phyloP scores from a whole-genome alignment of 2,329 filamentous ascomycete species.

The Xylariaceae sp. region DNA sequence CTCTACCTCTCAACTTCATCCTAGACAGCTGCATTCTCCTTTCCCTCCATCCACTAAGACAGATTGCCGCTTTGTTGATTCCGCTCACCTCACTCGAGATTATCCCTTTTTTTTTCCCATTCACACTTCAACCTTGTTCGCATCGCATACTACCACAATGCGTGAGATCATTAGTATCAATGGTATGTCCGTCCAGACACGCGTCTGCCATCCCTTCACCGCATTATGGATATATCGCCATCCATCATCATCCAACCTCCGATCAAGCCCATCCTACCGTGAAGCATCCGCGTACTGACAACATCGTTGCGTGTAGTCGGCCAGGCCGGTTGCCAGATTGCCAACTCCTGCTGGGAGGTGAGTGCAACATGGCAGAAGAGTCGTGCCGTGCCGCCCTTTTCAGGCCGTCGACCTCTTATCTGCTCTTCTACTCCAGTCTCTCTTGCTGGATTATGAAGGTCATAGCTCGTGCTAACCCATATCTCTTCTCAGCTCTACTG shows the following conservation, averaged over 20 bases:
- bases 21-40: conserved; percentile 16
- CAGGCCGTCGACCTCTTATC: conserved; percentile 2
- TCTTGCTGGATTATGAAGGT: conserved; percentile 27
- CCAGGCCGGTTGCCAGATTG: conserved; percentile 99
- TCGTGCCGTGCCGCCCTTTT: conserved; percentile 4
- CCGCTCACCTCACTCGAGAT: conserved; percentile 18
- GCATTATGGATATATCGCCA: conserved; percentile 34
- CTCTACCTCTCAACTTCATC: conserved; percentile 21
- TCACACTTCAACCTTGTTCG: conserved; percentile 31
- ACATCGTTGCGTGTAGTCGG: conserved; percentile 65
- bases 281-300: conserved; percentile 44
- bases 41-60: conserved; percentile 18
- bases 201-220: conserved; percentile 39
- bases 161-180: conserved; percentile 99
- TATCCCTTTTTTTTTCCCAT: conserved; percentile 24
- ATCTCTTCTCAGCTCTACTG: conserved; percentile 78
- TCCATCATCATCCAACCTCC: conserved; percentile 19
- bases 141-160: conserved; percentile 59
- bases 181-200: conserved; percentile 57
- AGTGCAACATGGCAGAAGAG: conserved; percentile 38
- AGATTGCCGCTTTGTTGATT: conserved; percentile 23
- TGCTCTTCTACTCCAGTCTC: conserved; percentile 11
- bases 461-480: conserved; percentile 9
- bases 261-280: conserved; percentile 8
- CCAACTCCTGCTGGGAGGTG: conserved; percentile 99